These are phyloP conservation scores for Linnemannia elongata DNA, from an alignment of 192 early-diverging fungal genomes.

Conservation along the genomic window DNA sequence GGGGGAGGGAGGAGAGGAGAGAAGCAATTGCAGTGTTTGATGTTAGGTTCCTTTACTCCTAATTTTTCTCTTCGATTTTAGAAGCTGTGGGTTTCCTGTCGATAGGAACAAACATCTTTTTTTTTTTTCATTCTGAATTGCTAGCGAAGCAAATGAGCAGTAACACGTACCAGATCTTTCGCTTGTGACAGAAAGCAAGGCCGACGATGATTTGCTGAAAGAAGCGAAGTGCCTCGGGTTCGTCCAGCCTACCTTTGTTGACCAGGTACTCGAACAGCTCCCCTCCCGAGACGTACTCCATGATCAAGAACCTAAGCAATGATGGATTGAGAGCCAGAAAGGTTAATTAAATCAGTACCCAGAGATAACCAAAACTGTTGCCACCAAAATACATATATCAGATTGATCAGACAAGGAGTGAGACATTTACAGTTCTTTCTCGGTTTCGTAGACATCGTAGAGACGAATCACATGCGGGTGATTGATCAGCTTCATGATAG, in stretches of 20 bases:
- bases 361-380: background rate
- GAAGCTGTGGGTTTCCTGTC: background rate
- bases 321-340: background rate
- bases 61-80: background rate
- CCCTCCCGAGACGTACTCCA: constrained; percentile 82
- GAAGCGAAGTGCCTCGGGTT: constrained; percentile 63
- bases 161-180: constrained; percentile 61
- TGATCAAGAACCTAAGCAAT: constrained; percentile 61
- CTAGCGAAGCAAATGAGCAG: background rate
- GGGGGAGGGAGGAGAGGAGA: no score
- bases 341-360: background rate
- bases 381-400: constrained; percentile 9
- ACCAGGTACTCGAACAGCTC: constrained; percentile 82
- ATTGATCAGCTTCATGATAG: constrained; percentile 67
- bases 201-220: constrained; percentile 69
- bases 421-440: constrained; percentile 52
- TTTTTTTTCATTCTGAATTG: background rate
- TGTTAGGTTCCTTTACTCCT: background rate
- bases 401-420: background rate
- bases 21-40: no score
- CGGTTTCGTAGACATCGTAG: constrained; percentile 65
- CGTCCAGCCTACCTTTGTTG: constrained; percentile 55
- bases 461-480: constrained; percentile 67
- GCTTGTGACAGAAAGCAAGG: constrained; percentile 74
- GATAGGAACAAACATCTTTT: constrained; percentile 1